These are phyloP conservation scores for Cinnamomum micranthum DNA, from an alignment of 164 flowering plant species.

Conservation along the genomic window DNA sequence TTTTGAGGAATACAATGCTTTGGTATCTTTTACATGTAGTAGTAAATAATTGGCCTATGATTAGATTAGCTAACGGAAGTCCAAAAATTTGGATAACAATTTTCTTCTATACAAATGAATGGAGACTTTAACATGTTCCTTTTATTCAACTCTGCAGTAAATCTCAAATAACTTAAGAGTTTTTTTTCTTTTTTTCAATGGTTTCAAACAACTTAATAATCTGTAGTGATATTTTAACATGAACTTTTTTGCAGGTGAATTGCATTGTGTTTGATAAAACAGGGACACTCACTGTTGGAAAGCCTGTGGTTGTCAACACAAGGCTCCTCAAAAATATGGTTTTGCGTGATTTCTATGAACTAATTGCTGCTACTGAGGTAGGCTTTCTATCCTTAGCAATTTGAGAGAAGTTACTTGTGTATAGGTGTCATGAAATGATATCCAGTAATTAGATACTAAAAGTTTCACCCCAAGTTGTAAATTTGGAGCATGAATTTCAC, in stretches of 20 bases:
- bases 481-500: not conserved
- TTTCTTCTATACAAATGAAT: not conserved
- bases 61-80: no score
- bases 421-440: not conserved
- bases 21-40: no score
- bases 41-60: no score
- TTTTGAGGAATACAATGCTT: no score
- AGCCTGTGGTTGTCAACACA: conserved; percentile 73
- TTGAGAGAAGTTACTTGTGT: not conserved
- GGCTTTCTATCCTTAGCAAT: not conserved
- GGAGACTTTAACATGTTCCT: not conserved
- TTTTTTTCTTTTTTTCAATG: not conserved
- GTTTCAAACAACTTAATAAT: not conserved
- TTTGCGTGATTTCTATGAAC: conserved; percentile 57
- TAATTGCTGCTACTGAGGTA: conserved; percentile 87
- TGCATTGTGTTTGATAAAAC: conserved; percentile 95
- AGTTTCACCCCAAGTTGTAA: not conserved
- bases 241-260: conserved; percentile 45
- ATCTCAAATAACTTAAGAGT: not conserved
- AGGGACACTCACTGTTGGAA: conserved; percentile 86
- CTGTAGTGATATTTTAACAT: not conserved
- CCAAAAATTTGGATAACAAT: not conserved
- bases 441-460: no score
- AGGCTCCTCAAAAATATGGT: conserved; percentile 57
- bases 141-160: not conserved